These are phyloP conservation scores for Zygosaccharomyces rouxii DNA, from an alignment of 805 yeast species.

Conservation along the genomic window DNA sequence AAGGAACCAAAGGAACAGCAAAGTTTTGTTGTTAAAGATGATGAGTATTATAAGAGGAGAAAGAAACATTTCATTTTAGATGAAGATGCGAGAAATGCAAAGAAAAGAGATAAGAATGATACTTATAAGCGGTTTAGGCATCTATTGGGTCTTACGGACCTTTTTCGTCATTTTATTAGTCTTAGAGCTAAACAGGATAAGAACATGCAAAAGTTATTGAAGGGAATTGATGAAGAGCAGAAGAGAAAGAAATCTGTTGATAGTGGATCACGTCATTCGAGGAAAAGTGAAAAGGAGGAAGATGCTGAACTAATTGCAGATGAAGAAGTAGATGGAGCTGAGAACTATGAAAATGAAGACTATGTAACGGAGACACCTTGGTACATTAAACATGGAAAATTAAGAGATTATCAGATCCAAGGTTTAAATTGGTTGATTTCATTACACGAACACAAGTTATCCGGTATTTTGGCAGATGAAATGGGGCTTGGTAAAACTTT, in stretches of 20 bases:
- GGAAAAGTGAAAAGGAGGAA: constrained; percentile 93
- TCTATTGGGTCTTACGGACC: constrained; percentile 73
- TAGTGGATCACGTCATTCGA: constrained; percentile 46
- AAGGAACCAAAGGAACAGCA: background rate
- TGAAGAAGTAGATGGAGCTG: constrained; percentile 57
- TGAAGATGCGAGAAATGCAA: constrained; percentile 55
- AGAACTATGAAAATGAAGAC: constrained; percentile 46
- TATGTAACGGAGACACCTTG: constrained; percentile 84
- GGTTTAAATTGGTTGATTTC: constrained; percentile 95
- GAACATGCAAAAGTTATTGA: constrained; percentile 55
- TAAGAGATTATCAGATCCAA: constrained; percentile 90
- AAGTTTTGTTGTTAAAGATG: constrained; percentile 9
- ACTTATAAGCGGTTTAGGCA: constrained; percentile 77
- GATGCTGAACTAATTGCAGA: constrained; percentile 86
- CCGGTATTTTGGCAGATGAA: constrained; percentile 95
- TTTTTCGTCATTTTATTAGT: constrained; percentile 84
- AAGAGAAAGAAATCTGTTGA: constrained; percentile 36
- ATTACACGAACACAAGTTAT: constrained; percentile 77
- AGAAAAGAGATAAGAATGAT: constrained; percentile 54
- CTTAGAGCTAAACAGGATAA: constrained; percentile 76
- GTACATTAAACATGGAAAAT: constrained; percentile 61
- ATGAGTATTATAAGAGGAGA: constrained; percentile 38
- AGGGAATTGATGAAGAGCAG: constrained; percentile 49
- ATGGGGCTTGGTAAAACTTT: constrained; percentile 97
- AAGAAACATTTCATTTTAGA: constrained; percentile 46